phyloP scores from a whole-genome alignment of 2,329 filamentous ascomycete species.

The Huntiella omanensis region DNA sequence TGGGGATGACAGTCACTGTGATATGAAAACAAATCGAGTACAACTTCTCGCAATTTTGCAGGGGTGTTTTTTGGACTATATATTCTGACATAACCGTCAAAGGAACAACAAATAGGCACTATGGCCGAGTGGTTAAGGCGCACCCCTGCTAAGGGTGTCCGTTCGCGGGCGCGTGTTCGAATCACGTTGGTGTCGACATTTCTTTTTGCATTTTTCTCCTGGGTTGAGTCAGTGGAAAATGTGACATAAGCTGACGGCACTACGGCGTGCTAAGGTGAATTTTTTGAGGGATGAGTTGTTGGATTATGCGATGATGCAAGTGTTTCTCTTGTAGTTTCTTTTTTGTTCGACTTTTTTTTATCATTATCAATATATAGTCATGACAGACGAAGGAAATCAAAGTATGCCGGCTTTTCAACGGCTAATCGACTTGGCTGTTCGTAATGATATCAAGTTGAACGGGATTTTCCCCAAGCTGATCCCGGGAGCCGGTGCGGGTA shows the following conservation, averaged over 20 bases:
- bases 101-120: slow-evolving; percentile 2
- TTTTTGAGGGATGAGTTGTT: neutral
- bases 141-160: slow-evolving; percentile 11
- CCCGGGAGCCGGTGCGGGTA: slow-evolving; percentile 56
- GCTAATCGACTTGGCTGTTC: slow-evolving; percentile 50
- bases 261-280: too few relatives aligned
- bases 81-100: neutral
- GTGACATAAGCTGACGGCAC: too few relatives aligned
- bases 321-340: neutral
- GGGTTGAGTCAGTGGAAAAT: too few relatives aligned
- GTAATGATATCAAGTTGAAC: slow-evolving; percentile 45
- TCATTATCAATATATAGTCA: neutral
- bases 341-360: neutral
- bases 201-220: neutral
- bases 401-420: slow-evolving; percentile 17
- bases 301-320: neutral
- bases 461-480: slow-evolving; percentile 49
- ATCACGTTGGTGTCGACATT: slow-evolving; percentile 11
- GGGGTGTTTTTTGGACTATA: neutral
- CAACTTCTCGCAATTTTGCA: too few relatives aligned
- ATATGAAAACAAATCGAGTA: too few relatives aligned
- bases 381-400: neutral
- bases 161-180: slow-evolving; percentile 12
- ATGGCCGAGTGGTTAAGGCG: slow-evolving; percentile 12
- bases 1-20: neutral